A percentile compares a stretch with the other conserved stretches of the same genome.
phyloP scores from a whole-genome alignment of 176 grass and related monocot species.

The Bothriochloa decipiens region DNA sequence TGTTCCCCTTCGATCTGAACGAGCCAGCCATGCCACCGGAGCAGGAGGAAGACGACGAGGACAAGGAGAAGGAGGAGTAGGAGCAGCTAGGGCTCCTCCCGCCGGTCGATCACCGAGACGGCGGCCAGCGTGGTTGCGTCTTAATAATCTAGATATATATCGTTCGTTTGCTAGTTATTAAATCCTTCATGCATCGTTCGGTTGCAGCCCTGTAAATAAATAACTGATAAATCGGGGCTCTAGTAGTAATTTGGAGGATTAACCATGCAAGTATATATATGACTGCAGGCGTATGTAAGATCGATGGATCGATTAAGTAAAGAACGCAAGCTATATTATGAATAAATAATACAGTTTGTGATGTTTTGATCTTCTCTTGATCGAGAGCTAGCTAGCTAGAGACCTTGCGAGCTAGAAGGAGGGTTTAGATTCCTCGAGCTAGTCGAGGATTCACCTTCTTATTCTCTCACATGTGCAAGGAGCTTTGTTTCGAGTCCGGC shows the following conservation, averaged over 20 bases:
- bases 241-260: background rate
- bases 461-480: too few relatives aligned
- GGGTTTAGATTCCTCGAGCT: background rate
- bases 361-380: background rate
- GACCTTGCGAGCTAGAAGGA: too few relatives aligned
- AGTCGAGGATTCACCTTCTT: background rate
- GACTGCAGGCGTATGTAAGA: background rate
- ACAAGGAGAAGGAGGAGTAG: constrained; percentile 20
- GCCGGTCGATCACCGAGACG: constrained; percentile 13
- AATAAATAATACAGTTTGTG: background rate
- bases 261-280: background rate
- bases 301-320: background rate
- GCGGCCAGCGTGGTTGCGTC: constrained; percentile 23
- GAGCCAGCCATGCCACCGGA: constrained; percentile 25
- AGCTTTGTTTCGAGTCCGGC: too few relatives aligned
- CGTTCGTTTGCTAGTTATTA: background rate
- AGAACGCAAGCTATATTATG: background rate
- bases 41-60: background rate
- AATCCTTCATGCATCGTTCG: background rate
- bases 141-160: background rate
- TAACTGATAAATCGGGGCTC: background rate
- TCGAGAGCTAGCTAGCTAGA: background rate
- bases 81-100: background rate
- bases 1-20: constrained; percentile 51
- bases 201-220: background rate